phyloP scores from a whole-genome alignment of 73 alveolate species.

The Stentor coeruleus region DNA sequence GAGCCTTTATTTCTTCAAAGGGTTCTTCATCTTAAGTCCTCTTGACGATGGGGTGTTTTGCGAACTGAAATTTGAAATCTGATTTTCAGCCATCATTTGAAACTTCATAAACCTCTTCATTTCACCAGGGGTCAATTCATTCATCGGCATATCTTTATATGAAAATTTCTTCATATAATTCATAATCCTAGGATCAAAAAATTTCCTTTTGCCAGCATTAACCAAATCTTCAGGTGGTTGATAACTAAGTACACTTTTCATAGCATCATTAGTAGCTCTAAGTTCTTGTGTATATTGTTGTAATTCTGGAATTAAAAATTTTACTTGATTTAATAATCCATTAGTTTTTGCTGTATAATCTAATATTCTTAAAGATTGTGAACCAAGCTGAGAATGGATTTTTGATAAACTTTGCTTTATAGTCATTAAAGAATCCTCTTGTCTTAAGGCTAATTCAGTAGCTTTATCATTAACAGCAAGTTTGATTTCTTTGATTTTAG shows the following conservation, averaged over 20 bases:
- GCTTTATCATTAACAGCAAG: background rate
- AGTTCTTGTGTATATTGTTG: background rate
- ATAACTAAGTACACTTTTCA: background rate
- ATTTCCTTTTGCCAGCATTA: background rate
- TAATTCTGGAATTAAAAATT: background rate
- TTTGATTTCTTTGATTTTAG: background rate
- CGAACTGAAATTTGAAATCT: background rate
- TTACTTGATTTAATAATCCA: background rate
- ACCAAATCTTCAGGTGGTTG: background rate
- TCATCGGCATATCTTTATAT: background rate
- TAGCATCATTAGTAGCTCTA: background rate
- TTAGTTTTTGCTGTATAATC: background rate
- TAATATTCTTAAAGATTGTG: background rate
- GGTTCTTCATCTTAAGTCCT: too few species aligned
- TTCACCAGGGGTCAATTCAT: background rate
- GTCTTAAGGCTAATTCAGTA: background rate
- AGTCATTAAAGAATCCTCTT: background rate
- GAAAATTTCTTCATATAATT: background rate
- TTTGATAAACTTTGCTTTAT: background rate
- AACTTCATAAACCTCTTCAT: background rate
- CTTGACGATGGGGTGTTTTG: slow-evolving; percentile 1
- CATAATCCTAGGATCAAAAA: background rate
- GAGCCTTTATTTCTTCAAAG: too few species aligned
- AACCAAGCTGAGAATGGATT: background rate
- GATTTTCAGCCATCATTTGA: background rate